Evolutionary conservation across 2,329 filamentous ascomycete species (phyloP).

Genomic region (Sclerotiophoma versabilis): DNA sequence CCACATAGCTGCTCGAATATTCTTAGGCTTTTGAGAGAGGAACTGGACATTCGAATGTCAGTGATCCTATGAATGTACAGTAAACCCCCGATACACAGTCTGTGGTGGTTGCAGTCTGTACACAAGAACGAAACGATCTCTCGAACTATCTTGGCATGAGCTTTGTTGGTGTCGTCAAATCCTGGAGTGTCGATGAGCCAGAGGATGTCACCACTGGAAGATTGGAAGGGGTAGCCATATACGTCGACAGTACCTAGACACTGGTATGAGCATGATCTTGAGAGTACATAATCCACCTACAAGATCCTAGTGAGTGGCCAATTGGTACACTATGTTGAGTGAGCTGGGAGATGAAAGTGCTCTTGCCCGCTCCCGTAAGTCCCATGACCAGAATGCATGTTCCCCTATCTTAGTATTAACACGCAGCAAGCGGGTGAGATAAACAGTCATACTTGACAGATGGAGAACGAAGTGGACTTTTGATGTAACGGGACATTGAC

Average conservation of each 20-base stretch:
- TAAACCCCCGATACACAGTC: slow-evolving; percentile 49
- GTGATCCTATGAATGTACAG: slow-evolving; percentile 58
- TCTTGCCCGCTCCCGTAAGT: slow-evolving; percentile 53
- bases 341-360: slow-evolving; percentile 43
- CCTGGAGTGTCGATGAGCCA: slow-evolving; percentile 57
- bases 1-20: slow-evolving; percentile 58
- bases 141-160: slow-evolving; percentile 53
- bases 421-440: no score
- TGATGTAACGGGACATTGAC: no score
- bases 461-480: no score
- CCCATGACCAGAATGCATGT: slow-evolving; percentile 46
- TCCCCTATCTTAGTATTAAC: not conserved
- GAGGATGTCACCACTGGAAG: not conserved
- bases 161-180: slow-evolving; percentile 55
- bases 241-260: not conserved
- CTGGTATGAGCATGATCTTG: not conserved
- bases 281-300: not conserved
- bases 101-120: slow-evolving; percentile 41
- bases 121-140: slow-evolving; percentile 52
- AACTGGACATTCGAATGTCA: slow-evolving; percentile 52
- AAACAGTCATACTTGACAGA: no score
- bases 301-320: slow-evolving; percentile 18
- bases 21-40: slow-evolving; percentile 50
- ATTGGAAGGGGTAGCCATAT: not conserved
- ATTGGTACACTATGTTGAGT: slow-evolving; percentile 26